Evolutionary conservation across 148 eudicot species (phyloP), one percentile per base, ranked within the genome.

Genomic region (Polygonum aviculare): DNA sequence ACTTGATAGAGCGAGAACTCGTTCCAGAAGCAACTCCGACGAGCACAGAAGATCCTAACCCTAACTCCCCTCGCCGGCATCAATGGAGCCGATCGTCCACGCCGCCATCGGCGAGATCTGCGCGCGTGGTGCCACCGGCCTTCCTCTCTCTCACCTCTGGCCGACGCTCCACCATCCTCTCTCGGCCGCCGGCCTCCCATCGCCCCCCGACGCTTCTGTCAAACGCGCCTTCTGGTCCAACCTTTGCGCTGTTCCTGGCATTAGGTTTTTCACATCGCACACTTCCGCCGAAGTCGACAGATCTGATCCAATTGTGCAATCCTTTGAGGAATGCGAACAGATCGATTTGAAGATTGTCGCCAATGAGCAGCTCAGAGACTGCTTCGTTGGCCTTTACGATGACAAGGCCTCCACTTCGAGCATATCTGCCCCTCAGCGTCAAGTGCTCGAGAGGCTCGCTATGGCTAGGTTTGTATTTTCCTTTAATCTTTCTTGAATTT

Each of bases 81-180:
- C 31, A 5, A 93, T 93, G 98, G 98, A 93, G 69, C 49, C 85
- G n/a, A 73, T 88, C 62, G 80, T 91, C 54, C 80, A 87, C 82
- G 50, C 86, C 2, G 97, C 98, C 0, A 73, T 94, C 4, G 95
- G 86, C 75, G 91, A 87, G 75, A 82, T 94, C 54, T 94, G 98
- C 81, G 74, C 86, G 0, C 85, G 76, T 19, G 90, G 93, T 72
- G 75, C 63, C 44, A 72, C 73, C 39, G 98, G 98, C 1, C 75
- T 93, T 73, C n/a, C 77, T 12, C 85, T 93, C 82, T 63, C 79
- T 18, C 45, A 69, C 72, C 88, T 93, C 6, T 93, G 88, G 88
- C 82, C 85, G 5, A 89, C 84, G 38, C 91, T 93, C 74, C 73
- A 39, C 52, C 6, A 81, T 19, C 19, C 84, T 47, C 80, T 93